phyloP scores from a whole-genome alignment of 2,329 filamentous ascomycete genomes.

The Xylariaceae sp. region DNA sequence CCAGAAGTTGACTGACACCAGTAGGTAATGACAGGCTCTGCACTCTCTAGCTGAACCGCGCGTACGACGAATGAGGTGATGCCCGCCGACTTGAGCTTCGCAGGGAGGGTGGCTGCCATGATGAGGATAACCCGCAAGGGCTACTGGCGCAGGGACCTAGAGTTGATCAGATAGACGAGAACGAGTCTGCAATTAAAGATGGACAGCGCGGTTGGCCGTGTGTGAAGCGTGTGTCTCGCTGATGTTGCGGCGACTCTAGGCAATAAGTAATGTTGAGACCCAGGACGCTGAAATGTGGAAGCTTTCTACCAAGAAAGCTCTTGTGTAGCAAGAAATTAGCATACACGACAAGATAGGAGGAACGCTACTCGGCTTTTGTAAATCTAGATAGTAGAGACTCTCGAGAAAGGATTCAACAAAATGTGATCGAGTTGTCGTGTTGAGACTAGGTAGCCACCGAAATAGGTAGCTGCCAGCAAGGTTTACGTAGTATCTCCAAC shows the following conservation, averaged over 20 bases:
- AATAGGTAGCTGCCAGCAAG: neutral
- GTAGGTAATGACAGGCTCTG: conserved; percentile 89
- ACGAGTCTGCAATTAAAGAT: neutral
- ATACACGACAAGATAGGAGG: neutral
- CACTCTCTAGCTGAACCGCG: conserved; percentile 81
- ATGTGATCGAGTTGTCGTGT: neutral
- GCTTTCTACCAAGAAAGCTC: conserved; percentile 8
- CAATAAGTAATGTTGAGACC: too few species aligned
- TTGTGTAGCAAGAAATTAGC: conserved; percentile 3
- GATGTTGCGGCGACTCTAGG: neutral
- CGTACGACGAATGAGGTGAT: conserved; percentile 84
- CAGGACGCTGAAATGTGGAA: neutral
- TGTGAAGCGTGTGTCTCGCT: neutral
- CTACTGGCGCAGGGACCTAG: neutral
- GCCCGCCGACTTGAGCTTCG: conserved; percentile 78
- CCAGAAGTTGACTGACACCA: conserved; percentile 74
- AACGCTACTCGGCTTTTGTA: too few species aligned
- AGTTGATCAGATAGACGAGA: neutral
- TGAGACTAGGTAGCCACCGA: neutral
- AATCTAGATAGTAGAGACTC: too few species aligned
- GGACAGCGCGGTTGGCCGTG: too few species aligned
- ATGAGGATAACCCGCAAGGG: neutral
- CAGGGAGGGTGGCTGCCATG: conserved; percentile 78
- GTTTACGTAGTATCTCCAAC: neutral
- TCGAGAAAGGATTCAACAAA: too few species aligned